Evolutionary conservation across 2,329 filamentous ascomycete genomes (phyloP).

Genomic region (Penicillium palitans): DNA sequence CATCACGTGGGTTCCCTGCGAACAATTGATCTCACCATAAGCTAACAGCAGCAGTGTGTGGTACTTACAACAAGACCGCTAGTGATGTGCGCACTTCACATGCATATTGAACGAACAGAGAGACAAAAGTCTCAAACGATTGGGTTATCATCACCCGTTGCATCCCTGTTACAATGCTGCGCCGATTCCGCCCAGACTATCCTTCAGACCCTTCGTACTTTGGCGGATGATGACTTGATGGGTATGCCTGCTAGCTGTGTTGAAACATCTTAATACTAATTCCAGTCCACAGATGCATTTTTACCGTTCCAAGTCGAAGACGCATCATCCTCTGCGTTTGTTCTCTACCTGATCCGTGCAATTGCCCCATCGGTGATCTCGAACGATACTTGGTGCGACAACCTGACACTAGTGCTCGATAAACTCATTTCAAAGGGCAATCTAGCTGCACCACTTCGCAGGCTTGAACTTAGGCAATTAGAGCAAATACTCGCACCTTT

Average conservation of each 20-base stretch:
- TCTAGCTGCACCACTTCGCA: conserved; percentile 40
- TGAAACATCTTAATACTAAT: not conserved
- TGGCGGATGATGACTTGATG: conserved; percentile 27
- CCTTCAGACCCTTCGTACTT: conserved; percentile 26
- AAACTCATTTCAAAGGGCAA: conserved; percentile 43
- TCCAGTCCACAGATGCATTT: conserved; percentile 34
- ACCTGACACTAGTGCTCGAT: conserved; percentile 40
- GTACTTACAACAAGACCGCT: conserved; percentile 29
- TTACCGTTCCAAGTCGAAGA: conserved; percentile 47
- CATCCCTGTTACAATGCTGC: conserved; percentile 28
- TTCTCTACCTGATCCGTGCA: conserved; percentile 38
- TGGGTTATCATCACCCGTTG: conserved; percentile 18
- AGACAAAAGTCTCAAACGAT: conserved; percentile 20
- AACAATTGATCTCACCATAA: not conserved
- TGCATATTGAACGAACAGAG: conserved; percentile 27
- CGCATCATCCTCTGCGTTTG: conserved; percentile 45
- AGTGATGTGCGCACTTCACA: conserved; percentile 30
- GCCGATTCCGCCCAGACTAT: conserved; percentile 29
- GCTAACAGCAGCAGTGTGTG: conserved; percentile 22
- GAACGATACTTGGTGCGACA: conserved; percentile 39
- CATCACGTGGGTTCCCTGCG: conserved; percentile 24
- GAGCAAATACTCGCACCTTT: conserved; percentile 40
- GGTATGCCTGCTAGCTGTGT: conserved; percentile 9
- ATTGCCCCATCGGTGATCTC: conserved; percentile 39
- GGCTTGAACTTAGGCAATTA: conserved; percentile 41